A percentile compares a stretch with the other conserved stretches of the same genome.
Evolutionary conservation across 371 early-diverging fungal genomes (phyloP).

Genomic region (Amoeboaphelidium protococcarum): DNA sequence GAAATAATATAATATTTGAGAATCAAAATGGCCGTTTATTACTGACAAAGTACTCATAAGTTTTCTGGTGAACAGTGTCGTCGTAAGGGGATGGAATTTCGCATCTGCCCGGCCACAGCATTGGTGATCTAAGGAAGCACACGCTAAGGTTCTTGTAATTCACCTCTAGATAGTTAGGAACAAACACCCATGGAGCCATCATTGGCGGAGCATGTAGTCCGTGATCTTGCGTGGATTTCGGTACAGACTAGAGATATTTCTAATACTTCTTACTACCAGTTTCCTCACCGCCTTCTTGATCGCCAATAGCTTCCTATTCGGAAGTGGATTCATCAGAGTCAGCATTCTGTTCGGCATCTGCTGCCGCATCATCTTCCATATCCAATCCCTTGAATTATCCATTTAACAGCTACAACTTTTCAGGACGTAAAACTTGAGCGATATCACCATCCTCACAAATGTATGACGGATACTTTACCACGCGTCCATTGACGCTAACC

Average conservation of each 20-base stretch:
- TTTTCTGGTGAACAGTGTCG: not conserved
- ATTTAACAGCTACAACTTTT: constrained; percentile 17
- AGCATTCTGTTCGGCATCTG: not conserved
- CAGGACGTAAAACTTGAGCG: constrained; percentile 45
- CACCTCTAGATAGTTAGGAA: constrained; percentile 86
- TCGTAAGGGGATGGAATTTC: constrained; percentile 71
- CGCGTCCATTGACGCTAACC: constrained; percentile 68
- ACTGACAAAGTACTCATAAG: not conserved
- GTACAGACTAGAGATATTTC: not conserved
- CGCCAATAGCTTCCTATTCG: not conserved
- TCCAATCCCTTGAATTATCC: not conserved
- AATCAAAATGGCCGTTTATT: too few species aligned
- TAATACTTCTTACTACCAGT: not conserved
- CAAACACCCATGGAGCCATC: constrained; percentile 82
- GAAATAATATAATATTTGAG: too few species aligned
- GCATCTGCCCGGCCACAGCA: constrained; percentile 50
- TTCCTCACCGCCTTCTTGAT: constrained; percentile 13
- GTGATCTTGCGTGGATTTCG: not conserved
- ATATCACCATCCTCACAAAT: constrained; percentile 50
- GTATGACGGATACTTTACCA: constrained; percentile 17
- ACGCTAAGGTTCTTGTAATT: constrained; percentile 72
- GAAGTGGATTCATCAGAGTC: not conserved
- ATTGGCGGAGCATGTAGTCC: constrained; percentile 34
- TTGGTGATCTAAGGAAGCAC: constrained; percentile 61
- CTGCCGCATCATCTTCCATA: not conserved